Base-by-base conservation (phyloP, 805 yeast species). In the Zygosaccharomyces siamensis region DNA sequence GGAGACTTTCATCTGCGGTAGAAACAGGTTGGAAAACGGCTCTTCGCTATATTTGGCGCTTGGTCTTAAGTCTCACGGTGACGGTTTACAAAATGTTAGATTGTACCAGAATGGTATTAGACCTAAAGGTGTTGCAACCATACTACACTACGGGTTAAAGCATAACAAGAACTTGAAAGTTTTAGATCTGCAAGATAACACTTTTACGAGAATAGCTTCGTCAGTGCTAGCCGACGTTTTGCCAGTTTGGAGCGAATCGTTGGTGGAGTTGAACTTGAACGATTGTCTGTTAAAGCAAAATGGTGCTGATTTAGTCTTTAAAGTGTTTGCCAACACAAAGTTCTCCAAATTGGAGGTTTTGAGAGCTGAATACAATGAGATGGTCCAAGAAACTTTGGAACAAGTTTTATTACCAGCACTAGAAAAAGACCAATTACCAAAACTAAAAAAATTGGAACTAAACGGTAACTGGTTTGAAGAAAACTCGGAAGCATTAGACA, bases 31-130 rank as follows among this genome's bases (percentile, higher is more conserved):
- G 56, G 99, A 93, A 68, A 89, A 89, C 67, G 99, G 98, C 2
- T 89, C 97, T 5, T 80, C 89, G 68, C 81, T 82, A 59, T 84
- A 86, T 55, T 78, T 95, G 71, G 81, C 97, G 7, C 74, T 87
- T 48, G 96, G 95, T 51, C 77, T 93, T 58, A 84, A 85, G 64
- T 83, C 84, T 46, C 96, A 93, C 67, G 75, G 78, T 38, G 79
- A 81, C 46, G 68, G 63, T 4, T 74, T 90, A 63, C 80, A 86
- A 67, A 80, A 75, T 50, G 80, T 90, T 31, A 82, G 86, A 64
- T 75, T 93, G 57, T 92, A 89, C 64, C 99, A 93, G 72, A 93
- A 93, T 67, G 99, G 99, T 64, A 93, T 93, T 55, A 83, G 99
- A 70, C 98, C 96, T 47, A 83, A 80, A 48, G 99, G 99, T 58